phyloP scores from a whole-genome alignment of 2,329 filamentous ascomycete species.

The Rutstroemia sydowiana region DNA sequence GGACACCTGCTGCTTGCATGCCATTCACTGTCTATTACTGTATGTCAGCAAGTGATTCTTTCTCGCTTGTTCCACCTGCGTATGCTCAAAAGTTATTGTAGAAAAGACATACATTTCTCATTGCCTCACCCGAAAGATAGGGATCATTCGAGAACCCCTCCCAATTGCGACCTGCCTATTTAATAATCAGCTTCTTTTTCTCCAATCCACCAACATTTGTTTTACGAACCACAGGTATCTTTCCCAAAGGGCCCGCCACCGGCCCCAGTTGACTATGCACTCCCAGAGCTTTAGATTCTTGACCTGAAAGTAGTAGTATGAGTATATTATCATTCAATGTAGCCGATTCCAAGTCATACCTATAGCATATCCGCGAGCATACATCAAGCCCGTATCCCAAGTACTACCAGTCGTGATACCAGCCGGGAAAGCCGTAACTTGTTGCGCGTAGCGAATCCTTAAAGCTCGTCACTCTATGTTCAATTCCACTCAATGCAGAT shows the following conservation, averaged over 20 bases:
- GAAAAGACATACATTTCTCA: slow-evolving; percentile 36
- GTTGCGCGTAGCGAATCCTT: slow-evolving; percentile 57
- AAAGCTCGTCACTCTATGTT: neutral
- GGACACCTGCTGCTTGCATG: slow-evolving; percentile 44
- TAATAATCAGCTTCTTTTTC: slow-evolving; percentile 55
- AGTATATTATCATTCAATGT: neutral
- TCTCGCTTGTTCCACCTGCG: too few relatives aligned
- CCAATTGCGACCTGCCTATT: slow-evolving; percentile 69
- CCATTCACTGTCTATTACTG: slow-evolving; percentile 47
- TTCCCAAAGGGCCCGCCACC: slow-evolving; percentile 66
- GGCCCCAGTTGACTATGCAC: slow-evolving; percentile 71
- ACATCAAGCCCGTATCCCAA: slow-evolving; percentile 71
- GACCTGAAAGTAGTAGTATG: slow-evolving; percentile 38
- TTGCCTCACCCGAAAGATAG: slow-evolving; percentile 59
- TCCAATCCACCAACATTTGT: slow-evolving; percentile 24
- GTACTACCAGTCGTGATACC: slow-evolving; percentile 73
- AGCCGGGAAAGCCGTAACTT: slow-evolving; percentile 70
- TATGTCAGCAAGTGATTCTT: neutral
- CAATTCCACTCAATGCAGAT: neutral
- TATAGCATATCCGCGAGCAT: slow-evolving; percentile 60
- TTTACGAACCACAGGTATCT: slow-evolving; percentile 43
- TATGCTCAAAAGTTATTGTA: neutral
- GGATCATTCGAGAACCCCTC: slow-evolving; percentile 77
- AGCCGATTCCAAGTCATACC: slow-evolving; percentile 33
- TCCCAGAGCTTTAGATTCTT: slow-evolving; percentile 63